Evolutionary conservation across 1,284 basidiomycete species (phyloP).

Genomic region (Sporisorium exsertum): DNA sequence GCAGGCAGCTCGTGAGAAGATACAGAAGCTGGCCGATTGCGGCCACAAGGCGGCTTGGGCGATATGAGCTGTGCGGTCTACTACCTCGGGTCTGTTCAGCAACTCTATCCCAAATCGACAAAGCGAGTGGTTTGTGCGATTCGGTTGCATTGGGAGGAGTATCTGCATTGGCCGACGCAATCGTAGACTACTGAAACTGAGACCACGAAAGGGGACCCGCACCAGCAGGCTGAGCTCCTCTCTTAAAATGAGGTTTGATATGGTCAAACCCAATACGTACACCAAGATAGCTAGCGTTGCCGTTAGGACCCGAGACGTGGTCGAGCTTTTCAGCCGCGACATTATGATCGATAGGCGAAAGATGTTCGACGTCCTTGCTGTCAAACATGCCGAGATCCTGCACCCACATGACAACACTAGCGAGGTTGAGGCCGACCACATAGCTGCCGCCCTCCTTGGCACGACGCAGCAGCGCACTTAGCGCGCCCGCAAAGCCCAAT

Average conservation of each 20-base stretch:
- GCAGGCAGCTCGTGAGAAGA: no score
- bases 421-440: conserved; percentile 7
- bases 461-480: conserved; percentile 1
- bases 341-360: conserved; percentile 4
- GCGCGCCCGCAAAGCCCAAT: conserved; percentile 4
- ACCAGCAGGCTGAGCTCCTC: conserved; percentile 6
- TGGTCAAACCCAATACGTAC: background rate
- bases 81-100: no score
- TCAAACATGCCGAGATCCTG: conserved; percentile 3
- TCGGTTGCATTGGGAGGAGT: background rate
- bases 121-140: no score
- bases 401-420: conserved; percentile 8
- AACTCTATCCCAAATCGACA: no score
- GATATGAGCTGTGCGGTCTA: no score
- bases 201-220: background rate
- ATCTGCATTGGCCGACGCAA: no score
- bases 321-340: background rate
- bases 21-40: no score
- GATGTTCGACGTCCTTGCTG: background rate
- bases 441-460: conserved; percentile 7
- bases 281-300: background rate
- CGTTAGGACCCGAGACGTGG: background rate
- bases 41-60: no score
- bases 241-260: conserved; percentile 4
- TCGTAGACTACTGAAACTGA: conserved; percentile 4